Evolutionary conservation across 2,329 filamentous ascomycete genomes (phyloP), one percentile per base, ranked within the genome.

Genomic region (Ampelomyces quisqualis): DNA sequence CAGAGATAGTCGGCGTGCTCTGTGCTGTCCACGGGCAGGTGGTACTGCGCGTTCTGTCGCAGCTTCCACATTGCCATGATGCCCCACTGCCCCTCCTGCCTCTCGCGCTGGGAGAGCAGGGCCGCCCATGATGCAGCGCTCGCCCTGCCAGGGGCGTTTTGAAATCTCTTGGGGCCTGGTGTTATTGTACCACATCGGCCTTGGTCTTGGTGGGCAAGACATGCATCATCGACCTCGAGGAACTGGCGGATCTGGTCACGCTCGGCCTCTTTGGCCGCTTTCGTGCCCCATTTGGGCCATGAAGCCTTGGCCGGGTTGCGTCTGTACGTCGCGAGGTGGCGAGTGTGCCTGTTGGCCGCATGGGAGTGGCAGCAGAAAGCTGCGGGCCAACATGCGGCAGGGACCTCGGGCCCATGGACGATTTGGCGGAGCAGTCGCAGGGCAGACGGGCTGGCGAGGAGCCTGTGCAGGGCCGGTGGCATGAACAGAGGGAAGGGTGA

Each of bases 361-460:
- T 22, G 22, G 37, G 10, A 19, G 23, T 34, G 18, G 45, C 47
- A 54, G 53, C 55, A 55, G 40, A 37, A 46, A 27, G 38, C 20
- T 7, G 49, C 33, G 32, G 47, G 32, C 26, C 52, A 46, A 35
- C 36, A 59, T 43, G 47, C 26, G 27, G 44, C 34, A 28, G 58
- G 54, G 8, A 57, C 47, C 22, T 57, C 55, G 19, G 55, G 40
- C 32, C 47, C 45, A 46, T 51, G 49, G 54, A 63, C 53, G 45
- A 70, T 48, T 35, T 52, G 49, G 39, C 68, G 65, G 18, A 71
- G 60, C 30, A 68, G 56, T 64, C 62, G 57, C 49, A 71, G 57
- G 46, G 70, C 68, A 53, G 70, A 67, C 50, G 70, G 69, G 64
- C 67, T 67, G 55, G 65, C 70, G 62, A 74, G 68, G 61, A 73